These are phyloP conservation scores for Ophiostoma ulmi DNA, from an alignment of 2,329 filamentous ascomycete genomes.

Conservation along the genomic window DNA sequence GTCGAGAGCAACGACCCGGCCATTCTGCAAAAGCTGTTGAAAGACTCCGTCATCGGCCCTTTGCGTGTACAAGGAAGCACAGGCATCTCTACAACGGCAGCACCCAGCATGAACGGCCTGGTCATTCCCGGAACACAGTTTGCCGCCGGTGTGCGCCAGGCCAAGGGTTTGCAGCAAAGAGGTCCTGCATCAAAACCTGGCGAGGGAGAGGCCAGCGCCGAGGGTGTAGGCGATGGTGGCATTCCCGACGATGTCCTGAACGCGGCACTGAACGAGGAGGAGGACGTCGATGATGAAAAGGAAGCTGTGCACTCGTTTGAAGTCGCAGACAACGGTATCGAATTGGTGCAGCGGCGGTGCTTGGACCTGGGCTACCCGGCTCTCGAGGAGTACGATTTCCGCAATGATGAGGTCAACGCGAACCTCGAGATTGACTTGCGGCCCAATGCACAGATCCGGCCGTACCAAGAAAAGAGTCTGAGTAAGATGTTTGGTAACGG, in stretches of 20 bases:
- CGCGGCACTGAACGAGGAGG: constrained; percentile 52
- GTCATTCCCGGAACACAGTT: constrained; percentile 94
- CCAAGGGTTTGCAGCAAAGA: constrained; percentile 36
- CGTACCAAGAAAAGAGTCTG: constrained; percentile 95
- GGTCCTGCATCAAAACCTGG: not conserved
- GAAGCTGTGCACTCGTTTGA: constrained; percentile 92
- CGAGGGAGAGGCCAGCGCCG: not conserved
- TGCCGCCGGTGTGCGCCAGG: constrained; percentile 80
- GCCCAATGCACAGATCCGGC: constrained; percentile 80
- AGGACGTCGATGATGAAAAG: constrained; percentile 73
- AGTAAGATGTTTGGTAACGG: constrained; percentile 99
- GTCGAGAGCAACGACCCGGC: constrained; percentile 86
- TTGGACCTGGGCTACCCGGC: constrained; percentile 81
- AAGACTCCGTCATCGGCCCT: constrained; percentile 74
- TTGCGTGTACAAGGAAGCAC: constrained; percentile 61
- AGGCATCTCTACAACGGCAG: constrained; percentile 72
- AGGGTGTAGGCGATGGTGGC: not conserved
- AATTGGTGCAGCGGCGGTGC: constrained; percentile 83
- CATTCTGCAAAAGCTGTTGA: constrained; percentile 79
- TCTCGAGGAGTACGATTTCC: constrained; percentile 95
- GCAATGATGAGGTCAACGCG: constrained; percentile 81
- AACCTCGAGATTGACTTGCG: constrained; percentile 91
- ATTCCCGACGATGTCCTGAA: constrained; percentile 49
- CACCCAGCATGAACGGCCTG: constrained; percentile 78
- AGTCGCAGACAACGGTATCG: constrained; percentile 75